Evolutionary conservation across 805 yeast genomes (phyloP), one percentile per base, ranked within the genome.

Genomic region (Yarrowia bubula): DNA sequence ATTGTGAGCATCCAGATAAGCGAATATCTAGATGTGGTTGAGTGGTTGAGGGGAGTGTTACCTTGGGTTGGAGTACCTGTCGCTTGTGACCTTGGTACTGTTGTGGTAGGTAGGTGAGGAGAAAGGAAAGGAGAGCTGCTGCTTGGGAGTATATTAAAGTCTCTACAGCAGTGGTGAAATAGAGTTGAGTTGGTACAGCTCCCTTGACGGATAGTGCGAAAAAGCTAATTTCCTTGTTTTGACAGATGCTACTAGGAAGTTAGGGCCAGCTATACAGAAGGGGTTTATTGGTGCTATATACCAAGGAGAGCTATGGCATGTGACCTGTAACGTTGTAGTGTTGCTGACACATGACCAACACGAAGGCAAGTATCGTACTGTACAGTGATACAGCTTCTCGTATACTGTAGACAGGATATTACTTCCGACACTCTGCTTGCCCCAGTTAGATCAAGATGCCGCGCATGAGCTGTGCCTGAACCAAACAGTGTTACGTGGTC

Each of bases 1-100:
- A 39, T 37, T 38, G 44, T 51, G 61, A 31, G 61, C 61, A 55
- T 55, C 61, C 61, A 55, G 61, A 55, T 55, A 55, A 55, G 61
- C 31, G 28, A 55, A 55, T 55, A 55, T 55, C 61, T 55, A 55
- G 61, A 55, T 14, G 47, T 13, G 37, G 9, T 22, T n/a, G 37
- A 1, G n/a, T 32, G 44, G 15, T 22, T 31, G 37, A 37, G 18
- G 39, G 10, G 47, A 15, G 61, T 35, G 47, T 13, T 31, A 15
- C 47, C 47, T 42, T n/a, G 14, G 47, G 17, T 22, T 42, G 47
- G 15, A 42, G 47, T 55, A 55, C 61, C 61, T 38, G 60, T 51
- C 46, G 43, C 33, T 38, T 41, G 43, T 39, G 61, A 55, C 61
- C 61, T 55, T 15, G 47, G 61, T 55, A 55, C 61, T 39, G 47